Percentiles rank a stretch among this genome's conserved stretches.
These are phyloP conservation scores for Williopsis jadinii DNA, from an alignment of 1,139 yeast genomes.

Conservation along the genomic window DNA sequence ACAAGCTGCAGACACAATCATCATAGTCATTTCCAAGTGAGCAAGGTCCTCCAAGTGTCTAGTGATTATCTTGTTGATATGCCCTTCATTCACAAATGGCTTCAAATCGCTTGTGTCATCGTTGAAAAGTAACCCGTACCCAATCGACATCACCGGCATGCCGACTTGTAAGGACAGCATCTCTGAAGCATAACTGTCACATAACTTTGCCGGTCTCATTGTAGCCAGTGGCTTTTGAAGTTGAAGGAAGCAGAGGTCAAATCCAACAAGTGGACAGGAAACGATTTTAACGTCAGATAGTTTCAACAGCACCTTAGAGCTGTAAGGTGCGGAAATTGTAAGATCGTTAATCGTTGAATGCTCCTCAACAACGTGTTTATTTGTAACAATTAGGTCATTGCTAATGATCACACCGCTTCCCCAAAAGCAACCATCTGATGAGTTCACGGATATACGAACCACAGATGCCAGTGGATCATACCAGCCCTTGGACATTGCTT, in stretches of 20 bases:
- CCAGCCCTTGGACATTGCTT: neutral
- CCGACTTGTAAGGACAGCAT: conserved; percentile 22
- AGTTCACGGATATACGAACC: conserved; percentile 21
- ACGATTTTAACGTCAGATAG: conserved; percentile 19
- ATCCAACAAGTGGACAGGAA: conserved; percentile 26
- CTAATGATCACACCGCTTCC: conserved; percentile 40
- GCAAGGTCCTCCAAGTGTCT: conserved; percentile 35
- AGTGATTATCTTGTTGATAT: conserved; percentile 18
- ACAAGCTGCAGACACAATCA: conserved; percentile 53
- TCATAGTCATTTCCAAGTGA: conserved; percentile 29
- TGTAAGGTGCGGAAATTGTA: conserved; percentile 3
- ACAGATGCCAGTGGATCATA: conserved; percentile 14
- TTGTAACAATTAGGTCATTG: conserved; percentile 32
- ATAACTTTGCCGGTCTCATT: conserved; percentile 9
- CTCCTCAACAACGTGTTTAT: conserved; percentile 35
- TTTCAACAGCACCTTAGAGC: conserved; percentile 3
- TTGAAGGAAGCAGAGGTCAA: conserved; percentile 34
- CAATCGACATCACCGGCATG: conserved; percentile 39
- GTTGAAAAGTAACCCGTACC: conserved; percentile 48
- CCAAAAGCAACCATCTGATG: conserved; percentile 28
- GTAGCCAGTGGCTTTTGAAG: conserved; percentile 11
- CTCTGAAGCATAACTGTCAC: conserved; percentile 4
- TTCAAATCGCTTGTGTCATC: conserved; percentile 1
- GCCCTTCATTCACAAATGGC: conserved; percentile 19
- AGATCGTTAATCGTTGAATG: neutral